These are phyloP conservation scores for Crithidia thermophila DNA, from an alignment of 208 protist genomes.

Conservation along the genomic window DNA sequence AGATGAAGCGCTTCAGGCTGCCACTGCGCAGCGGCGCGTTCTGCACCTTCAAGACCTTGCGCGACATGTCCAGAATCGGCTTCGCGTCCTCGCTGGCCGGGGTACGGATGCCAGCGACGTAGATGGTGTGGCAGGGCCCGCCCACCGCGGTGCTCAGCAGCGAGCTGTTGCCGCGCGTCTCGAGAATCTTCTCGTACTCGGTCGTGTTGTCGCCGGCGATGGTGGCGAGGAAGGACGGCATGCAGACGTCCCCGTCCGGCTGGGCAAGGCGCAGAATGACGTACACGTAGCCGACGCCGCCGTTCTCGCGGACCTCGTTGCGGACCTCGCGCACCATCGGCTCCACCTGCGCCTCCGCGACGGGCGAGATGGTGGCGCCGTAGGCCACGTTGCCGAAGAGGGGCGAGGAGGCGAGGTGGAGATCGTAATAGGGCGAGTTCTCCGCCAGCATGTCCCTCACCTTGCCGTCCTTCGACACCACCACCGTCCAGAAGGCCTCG, in stretches of 20 bases:
- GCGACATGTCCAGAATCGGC: constrained; percentile 30
- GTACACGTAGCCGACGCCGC: constrained; percentile 32
- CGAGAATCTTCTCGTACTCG: constrained; percentile 33
- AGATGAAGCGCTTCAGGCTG: constrained; percentile 52
- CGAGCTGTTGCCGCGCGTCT: constrained; percentile 25
- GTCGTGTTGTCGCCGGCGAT: constrained; percentile 34
- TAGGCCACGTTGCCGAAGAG: constrained; percentile 55
- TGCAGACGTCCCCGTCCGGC: constrained; percentile 52
- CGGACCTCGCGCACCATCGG: constrained; percentile 34
- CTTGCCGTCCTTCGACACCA: constrained; percentile 39
- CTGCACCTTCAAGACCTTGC: constrained; percentile 32
- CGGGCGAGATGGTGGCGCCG: constrained; percentile 28
- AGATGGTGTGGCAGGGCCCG: constrained; percentile 51
- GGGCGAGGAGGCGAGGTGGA: constrained; percentile 55
- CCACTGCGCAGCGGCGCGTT: constrained; percentile 43
- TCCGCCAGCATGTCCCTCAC: constrained; percentile 55
- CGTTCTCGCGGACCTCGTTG: constrained; percentile 31
- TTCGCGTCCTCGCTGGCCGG: constrained; percentile 20
- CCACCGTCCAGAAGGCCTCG: constrained; percentile 54
- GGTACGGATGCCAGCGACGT: constrained; percentile 43
- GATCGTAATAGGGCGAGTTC: constrained; percentile 39
- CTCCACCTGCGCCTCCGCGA: constrained; percentile 36
- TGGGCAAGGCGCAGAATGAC: constrained; percentile 38
- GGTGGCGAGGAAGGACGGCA: constrained; percentile 46
- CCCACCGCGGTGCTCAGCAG: constrained; percentile 57